Base-by-base conservation (phyloP, 2,329 filamentous ascomycete species). In the Cladophialophora yegresii region DNA sequence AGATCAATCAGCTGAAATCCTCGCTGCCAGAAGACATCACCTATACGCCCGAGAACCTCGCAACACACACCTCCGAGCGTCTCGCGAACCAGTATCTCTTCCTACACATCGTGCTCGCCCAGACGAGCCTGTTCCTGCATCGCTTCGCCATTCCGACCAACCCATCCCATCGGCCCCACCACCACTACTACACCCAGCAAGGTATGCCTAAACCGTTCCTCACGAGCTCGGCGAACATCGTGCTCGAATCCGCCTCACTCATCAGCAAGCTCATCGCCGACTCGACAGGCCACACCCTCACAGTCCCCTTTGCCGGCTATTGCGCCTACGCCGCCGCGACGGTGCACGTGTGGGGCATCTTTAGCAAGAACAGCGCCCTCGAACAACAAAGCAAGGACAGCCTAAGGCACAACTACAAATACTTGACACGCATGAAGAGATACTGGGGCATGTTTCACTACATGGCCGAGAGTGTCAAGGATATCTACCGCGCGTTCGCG, bases 381-480 rank as follows among this genome's bases (percentile, higher is more conserved):
- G 91, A 96, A 75, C 84, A 85, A 12, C 85, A 86, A 8, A 92
- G 91, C 8, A 96, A 96, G 78, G 87, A 88, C 69, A 93, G 96
- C 72, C 81, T 97, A 16, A 87, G 90, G 0, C 90, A 88, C 69
- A 98, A 96, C 69, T 89, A 98, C 72, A 91, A 89, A 73, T 98
- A 95, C 72, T 79, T 99, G 51, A 89, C 89, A 61, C 95, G 91
- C 77, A 96, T 98, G 91, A 97, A 96, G 81, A 91, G 91, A 65
- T 93, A 95, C 73, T 99, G 95, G 95, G 95, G 93, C 65, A 96
- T 97, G 89, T 97, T 98, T 74, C 91, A 96, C 75, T 97, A 92
- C 79, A 93, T 98, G 85, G 89, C 92, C 0, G 93, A 98, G 74
- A 95, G 93, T 72, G 83, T 97, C 40, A 92, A 95, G 65, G 90